Evolutionary conservation across 768 basidiomycete genomes (phyloP), one percentile per base, ranked within the genome.

Genomic region (Candolleomyces aberdarensis): DNA sequence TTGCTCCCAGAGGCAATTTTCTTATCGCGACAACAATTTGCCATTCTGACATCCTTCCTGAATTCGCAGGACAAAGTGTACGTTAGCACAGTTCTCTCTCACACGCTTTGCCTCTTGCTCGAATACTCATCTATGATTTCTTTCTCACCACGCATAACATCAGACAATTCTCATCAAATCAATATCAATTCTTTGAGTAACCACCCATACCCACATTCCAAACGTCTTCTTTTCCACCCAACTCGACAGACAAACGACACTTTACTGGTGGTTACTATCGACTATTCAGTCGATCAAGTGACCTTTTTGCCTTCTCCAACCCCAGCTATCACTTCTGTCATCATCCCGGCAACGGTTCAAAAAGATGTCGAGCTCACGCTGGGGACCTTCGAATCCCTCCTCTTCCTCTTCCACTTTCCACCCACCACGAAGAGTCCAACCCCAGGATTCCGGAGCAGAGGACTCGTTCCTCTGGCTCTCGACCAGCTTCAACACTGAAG

Each of bases 381-480:
- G 44, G 44, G 44, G 17, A 17, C 5, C 15, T 46, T 46, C 44
- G 19, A 46, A 46, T 46, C 44, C 44, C 44, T 17, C 44, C 44
- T 20, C 44, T 20, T 20, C 44, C 44, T 46, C 44, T 9, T 20
- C 17, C 44, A 17, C 44, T 4, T 46, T 14, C 26, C 20, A 29
- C 26, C 49, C 49, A 22, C 49, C 49, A 22, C n/a, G n/a, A 20
- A 14, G 17, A 17, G 46, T 8, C 46, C n/a, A n/a, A 8, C 13
- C 14, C 4, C 46, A n/a, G 46, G 46, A 51, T 17, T 51, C 31
- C 11, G 31, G 14, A 31, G 52, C 26, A 14, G 52, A 39, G 10
- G 52, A 54, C 15, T 54, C 52, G 10, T 54, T 54, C 52, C 52
- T 54, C 32, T 54, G 52, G 52, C 52, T 54, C 14, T 54, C 52